Evolutionary conservation across 441 rosid genomes (phyloP), one percentile per base, ranked within the genome.

Genomic region (Jatropha podagrica): DNA sequence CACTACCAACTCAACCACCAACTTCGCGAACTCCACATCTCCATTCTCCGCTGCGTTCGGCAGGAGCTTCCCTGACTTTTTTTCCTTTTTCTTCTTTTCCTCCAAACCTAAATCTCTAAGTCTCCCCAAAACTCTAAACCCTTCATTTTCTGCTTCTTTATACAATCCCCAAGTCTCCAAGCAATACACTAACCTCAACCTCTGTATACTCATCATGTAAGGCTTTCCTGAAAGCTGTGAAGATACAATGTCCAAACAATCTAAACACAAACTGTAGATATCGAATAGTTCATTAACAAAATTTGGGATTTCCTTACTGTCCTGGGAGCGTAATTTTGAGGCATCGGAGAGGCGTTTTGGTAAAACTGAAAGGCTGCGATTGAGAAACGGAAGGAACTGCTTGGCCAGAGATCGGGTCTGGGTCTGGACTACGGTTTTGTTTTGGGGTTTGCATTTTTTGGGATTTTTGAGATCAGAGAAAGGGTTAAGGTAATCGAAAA

Each of bases 171-270:
- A 89, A 4, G 78, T 79, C 51, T 88, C 90, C 69, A 92, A 81
- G 78, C 90, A 88, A 32, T 77, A 76, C 51, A 91, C 11, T 76
- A 94, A 65, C 27, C 93, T 79, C 41, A 84, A 12, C 75, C 96
- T 69, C 87, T 92, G 97, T 56, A 78, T 14, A 66, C 88, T 88
- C 32, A 90, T 77, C 9, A 85, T 69, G 75, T 85, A 87, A 46
- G 89, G 88, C 84, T 89, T 89, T 59, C 97, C 83, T 4, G 89
- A 78, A 69, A 96, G 78, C 88, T 92, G 92, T n/a, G 96, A 83
- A 27, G 97, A 80, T 15, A 94, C 74, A 32, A 79, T 65, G 0
- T 91, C 97, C 65, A 94, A 73, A 73, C 97, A 92, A 71, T 86
- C 83, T 80, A 96, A 75, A 77, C 98, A 94, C 8, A 92, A 85